A percentile compares a stretch with the other conserved stretches of the same genome.
These are phyloP conservation scores for Leersia perrieri DNA, from an alignment of 176 grass and related monocot genomes.

Conservation along the genomic window DNA sequence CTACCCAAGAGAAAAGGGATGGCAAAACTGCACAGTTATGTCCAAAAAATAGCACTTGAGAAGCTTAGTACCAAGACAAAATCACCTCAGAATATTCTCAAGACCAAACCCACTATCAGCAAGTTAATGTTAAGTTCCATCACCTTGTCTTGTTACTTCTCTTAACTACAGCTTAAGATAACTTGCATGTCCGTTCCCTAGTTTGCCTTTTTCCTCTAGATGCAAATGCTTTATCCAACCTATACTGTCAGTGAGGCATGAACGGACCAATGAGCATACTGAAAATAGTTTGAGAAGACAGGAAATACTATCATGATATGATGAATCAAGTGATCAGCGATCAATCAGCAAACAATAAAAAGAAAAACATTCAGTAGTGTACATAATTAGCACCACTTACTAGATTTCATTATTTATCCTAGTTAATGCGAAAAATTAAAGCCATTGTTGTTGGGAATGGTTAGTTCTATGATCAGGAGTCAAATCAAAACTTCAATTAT, in stretches of 20 bases:
- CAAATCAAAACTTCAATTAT: not conserved
- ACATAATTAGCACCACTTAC: not conserved
- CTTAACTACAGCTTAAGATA: constrained; percentile 23
- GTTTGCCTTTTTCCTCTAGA: not conserved
- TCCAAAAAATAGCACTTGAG: constrained; percentile 18
- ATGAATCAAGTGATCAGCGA: not conserved
- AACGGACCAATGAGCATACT: not conserved
- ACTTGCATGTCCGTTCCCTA: constrained; percentile 8
- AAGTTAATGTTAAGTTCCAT: constrained; percentile 21
- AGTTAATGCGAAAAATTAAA: not conserved
- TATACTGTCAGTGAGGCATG: not conserved
- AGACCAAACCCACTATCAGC: constrained; percentile 33
- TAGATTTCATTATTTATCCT: not conserved
- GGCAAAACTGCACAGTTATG: not conserved
- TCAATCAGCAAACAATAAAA: not conserved
- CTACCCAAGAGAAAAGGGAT: not conserved
- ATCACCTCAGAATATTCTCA: constrained; percentile 43
- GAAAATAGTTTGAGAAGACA: constrained; percentile 22
- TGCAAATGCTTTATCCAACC: constrained; percentile 9
- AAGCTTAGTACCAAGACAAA: constrained; percentile 36
- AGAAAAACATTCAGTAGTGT: not conserved
- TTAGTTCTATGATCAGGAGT: not conserved
- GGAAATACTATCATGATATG: not conserved
- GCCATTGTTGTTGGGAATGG: not conserved
- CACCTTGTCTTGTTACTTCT: constrained; percentile 16